These are phyloP conservation scores for Alternaria sp. DNA, from an alignment of 2,329 filamentous ascomycete genomes.

Conservation along the genomic window DNA sequence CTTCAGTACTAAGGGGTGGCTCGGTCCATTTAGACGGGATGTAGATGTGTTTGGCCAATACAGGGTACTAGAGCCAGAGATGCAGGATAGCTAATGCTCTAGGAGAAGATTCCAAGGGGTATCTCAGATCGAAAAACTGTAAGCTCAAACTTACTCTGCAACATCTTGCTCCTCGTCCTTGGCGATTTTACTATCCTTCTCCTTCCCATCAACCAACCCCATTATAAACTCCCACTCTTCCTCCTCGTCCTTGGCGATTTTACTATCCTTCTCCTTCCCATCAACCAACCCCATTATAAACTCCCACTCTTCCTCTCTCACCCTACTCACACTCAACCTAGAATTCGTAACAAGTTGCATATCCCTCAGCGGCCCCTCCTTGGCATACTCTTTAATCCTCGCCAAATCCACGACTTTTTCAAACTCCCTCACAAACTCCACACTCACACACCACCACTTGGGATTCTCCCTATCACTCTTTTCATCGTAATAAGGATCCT, in stretches of 20 bases:
- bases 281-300: constrained; percentile 64
- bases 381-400: constrained; percentile 72
- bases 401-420: constrained; percentile 72
- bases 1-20: constrained; percentile 35
- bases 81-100: not conserved
- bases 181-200: constrained; percentile 8
- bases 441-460: constrained; percentile 89
- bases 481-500: constrained; percentile 83
- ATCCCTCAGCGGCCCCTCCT: constrained; percentile 66
- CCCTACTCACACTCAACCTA: constrained; percentile 81
- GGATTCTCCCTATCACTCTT: constrained; percentile 74
- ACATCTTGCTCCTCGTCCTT: constrained; percentile 1
- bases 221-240: constrained; percentile 73
- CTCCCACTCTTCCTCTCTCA: constrained; percentile 70
- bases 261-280: constrained; percentile 17
- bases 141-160: not conserved
- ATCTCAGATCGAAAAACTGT: not conserved
- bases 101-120: not conserved
- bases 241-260: constrained; percentile 18
- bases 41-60: constrained; percentile 1
- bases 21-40: not conserved
- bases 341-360: constrained; percentile 86
- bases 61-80: not conserved
- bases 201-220: constrained; percentile 54
- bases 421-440: constrained; percentile 87